Base-by-base conservation (phyloP, 1,284 basidiomycete genomes). In the Coniferiporia weirii region DNA sequence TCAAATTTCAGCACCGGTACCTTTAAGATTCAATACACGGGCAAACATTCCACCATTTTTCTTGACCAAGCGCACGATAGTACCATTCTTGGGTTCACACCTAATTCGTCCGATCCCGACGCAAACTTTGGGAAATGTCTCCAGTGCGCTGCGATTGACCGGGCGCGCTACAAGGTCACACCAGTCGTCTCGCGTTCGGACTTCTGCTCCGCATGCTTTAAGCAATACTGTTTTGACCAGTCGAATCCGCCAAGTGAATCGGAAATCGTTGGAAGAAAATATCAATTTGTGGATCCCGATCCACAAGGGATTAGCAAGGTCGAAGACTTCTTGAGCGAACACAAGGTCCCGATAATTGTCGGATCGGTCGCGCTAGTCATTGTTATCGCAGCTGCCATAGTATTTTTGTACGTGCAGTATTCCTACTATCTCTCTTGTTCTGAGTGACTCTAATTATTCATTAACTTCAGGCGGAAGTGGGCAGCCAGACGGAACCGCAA, bases 211-310 rank as follows among this genome's bases (percentile, higher is more conserved):
- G 64, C 71, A 50, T 83, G 81, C 63, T 83, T 84, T 70, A 64
- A 74, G 50, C 79, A 78, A 63, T 83, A 83, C 61, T 84, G 82
- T 66, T 84, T 71, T 66, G 75, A 82, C 66, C 77, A 80, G 9
- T 59, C 66, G 15, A 74, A 78, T 61, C 78, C 75, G 20, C 73
- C 81, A 1, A 79, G 73, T 62, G 70, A 70, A 52, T 64, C 65
- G 12, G 71, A 74, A 61, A 68, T 82, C 7, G 75, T 78, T 0
- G 75, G 75, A 10, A 66, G 81, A 52, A 76, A 78, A 63, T 69
- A 75, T 2, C 58, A 52, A 1, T 81, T 82, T 65, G 74, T 74
- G 15, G 77, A 82, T 67, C 81, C 81, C 10, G 77, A 80, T 65
- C 79, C 79, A 27, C 68, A 74, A 63, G 78, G 77, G 5, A 20